Evolutionary conservation across 2,329 filamentous ascomycete species (phyloP).

Genomic region (Colletotrichum paranaense): DNA sequence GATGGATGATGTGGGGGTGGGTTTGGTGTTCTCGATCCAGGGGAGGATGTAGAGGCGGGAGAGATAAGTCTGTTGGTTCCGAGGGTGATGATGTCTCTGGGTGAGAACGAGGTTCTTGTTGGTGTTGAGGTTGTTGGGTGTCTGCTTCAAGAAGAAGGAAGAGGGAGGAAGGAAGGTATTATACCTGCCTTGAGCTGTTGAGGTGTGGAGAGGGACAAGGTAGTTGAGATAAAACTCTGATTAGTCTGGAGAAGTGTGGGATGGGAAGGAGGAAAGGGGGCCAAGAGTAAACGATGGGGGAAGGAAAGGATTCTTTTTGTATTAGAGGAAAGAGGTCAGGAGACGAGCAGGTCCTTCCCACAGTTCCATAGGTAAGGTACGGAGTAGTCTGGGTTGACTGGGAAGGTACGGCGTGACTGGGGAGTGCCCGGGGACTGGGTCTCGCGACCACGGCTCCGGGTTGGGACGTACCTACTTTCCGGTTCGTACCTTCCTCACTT

Average conservation of each 20-base stretch:
- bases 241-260: slow-evolving; percentile 12
- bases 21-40: background rate
- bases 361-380: background rate
- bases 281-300: background rate
- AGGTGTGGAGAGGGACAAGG: background rate
- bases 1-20: background rate
- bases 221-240: slow-evolving; percentile 23
- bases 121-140: background rate
- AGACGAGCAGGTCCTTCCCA: background rate
- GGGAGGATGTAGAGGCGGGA: background rate
- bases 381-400: too few species aligned
- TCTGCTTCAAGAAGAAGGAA: background rate
- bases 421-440: background rate
- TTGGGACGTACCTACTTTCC: background rate
- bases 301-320: slow-evolving; percentile 16
- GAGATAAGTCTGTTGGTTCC: background rate
- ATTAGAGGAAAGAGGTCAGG: background rate
- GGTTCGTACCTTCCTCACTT: background rate
- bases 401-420: background rate
- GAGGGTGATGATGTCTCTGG: background rate
- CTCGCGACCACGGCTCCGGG: background rate
- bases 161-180: background rate
- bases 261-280: background rate
- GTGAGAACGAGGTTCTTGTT: background rate
- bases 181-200: background rate